Evolutionary conservation across 2,329 filamentous ascomycete species (phyloP).

Genomic region (Fusarium verrucosum): DNA sequence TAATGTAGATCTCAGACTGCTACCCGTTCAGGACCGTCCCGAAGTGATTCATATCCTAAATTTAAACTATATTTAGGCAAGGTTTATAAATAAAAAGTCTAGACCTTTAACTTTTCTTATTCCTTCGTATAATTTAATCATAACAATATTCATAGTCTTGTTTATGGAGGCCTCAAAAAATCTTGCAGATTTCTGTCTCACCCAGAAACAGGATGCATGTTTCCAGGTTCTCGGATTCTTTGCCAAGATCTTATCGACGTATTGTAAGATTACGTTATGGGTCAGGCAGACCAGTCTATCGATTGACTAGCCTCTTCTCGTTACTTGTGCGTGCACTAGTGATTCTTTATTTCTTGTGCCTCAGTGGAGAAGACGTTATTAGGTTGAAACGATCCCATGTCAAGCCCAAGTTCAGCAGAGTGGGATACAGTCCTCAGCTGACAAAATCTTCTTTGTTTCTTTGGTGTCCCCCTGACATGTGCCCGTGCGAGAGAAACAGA

Average conservation of each 20-base stretch:
- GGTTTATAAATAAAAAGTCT: neutral
- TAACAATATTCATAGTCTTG: neutral
- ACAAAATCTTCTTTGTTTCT: neutral
- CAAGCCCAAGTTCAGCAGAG: neutral
- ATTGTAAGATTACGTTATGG: slow-evolving; percentile 19
- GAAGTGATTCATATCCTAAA: too few species aligned
- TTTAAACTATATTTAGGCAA: neutral
- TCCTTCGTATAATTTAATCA: neutral
- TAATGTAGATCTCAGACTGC: too few species aligned
- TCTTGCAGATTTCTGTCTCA: neutral
- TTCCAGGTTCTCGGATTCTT: neutral
- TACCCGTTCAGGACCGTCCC: too few species aligned
- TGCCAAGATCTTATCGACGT: slow-evolving; percentile 1
- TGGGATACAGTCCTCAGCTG: neutral
- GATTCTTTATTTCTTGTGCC: neutral
- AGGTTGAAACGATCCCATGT: slow-evolving; percentile 8
- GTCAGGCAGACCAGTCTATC: slow-evolving; percentile 16
- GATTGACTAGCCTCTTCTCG: slow-evolving; percentile 8
- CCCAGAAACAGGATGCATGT: neutral
- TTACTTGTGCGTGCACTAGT: neutral
- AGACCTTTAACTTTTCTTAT: neutral
- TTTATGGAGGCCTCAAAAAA: neutral
- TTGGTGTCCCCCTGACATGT: neutral
- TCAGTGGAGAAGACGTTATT: neutral
- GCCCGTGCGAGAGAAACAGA: neutral